These are phyloP conservation scores for Tephrocybe rancida DNA, from an alignment of 768 basidiomycete species.

Conservation along the genomic window DNA sequence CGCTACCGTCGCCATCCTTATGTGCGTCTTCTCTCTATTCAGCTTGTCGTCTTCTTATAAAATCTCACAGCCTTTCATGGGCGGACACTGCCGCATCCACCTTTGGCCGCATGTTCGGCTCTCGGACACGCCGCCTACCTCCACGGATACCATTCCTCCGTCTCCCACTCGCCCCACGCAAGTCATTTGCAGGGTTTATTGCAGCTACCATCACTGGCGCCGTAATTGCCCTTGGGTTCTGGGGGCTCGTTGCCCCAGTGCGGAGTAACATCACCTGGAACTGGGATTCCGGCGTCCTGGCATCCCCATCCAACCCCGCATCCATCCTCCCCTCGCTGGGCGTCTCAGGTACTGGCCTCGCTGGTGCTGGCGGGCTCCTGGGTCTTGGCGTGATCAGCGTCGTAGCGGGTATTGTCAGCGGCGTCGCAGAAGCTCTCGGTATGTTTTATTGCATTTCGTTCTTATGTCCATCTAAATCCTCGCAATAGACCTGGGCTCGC, in stretches of 20 bases:
- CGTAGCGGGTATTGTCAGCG: constrained; percentile 77
- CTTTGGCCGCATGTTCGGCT: constrained; percentile 83
- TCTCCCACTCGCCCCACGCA: constrained; percentile 77
- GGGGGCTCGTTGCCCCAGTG: constrained; percentile 60
- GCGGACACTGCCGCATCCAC: constrained; percentile 95
- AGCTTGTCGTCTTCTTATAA: not conserved
- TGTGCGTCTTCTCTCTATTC: constrained; percentile 53
- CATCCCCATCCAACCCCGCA: constrained; percentile 23
- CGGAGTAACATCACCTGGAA: constrained; percentile 52
- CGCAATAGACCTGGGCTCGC: constrained; percentile 69
- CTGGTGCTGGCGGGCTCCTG: constrained; percentile 38
- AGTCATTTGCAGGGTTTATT: constrained; percentile 83
- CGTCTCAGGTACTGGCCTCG: constrained; percentile 9
- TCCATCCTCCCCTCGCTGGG: constrained; percentile 18
- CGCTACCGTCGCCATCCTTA: constrained; percentile 86
- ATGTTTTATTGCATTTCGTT: constrained; percentile 27
- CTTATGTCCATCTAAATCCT: constrained; percentile 6
- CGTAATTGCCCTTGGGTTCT: constrained; percentile 68
- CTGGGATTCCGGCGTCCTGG: constrained; percentile 53
- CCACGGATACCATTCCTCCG: constrained; percentile 41
- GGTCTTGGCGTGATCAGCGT: constrained; percentile 60
- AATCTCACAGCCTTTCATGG: constrained; percentile 77
- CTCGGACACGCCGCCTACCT: constrained; percentile 58
- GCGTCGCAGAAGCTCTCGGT: constrained; percentile 91
- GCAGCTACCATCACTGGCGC: constrained; percentile 79